phyloP scores from a whole-genome alignment of 805 yeast genomes.

The Isabelozyma rhagii region DNA sequence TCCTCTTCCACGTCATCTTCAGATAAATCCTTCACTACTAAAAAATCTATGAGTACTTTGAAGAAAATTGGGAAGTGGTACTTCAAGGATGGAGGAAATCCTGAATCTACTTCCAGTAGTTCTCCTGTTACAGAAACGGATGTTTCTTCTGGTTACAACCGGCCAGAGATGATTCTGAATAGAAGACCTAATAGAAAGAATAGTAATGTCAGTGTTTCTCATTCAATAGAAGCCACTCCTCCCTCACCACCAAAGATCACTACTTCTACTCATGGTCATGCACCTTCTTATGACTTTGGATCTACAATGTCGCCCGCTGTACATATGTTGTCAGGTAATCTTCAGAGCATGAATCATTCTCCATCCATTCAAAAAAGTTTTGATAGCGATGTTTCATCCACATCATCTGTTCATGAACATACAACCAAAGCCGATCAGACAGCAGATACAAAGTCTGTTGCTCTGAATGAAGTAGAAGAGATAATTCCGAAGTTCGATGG shows the following conservation, averaged over 20 bases:
- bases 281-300: constrained; percentile 20
- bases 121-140: not conserved
- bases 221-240: not conserved
- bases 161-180: constrained; percentile 69
- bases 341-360: not conserved
- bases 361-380: no score
- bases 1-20: not conserved
- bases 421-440: no score
- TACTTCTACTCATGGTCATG: not conserved
- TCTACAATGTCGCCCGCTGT: not conserved
- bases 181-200: constrained; percentile 40
- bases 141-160: constrained; percentile 26
- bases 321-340: not conserved
- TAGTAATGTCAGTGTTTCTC: not conserved
- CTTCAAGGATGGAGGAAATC: constrained; percentile 39
- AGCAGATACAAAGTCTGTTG: no score
- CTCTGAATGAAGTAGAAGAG: no score
- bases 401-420: no score
- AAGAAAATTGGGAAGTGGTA: constrained; percentile 72
- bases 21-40: constrained; percentile 5
- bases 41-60: constrained; percentile 33
- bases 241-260: constrained; percentile 1
- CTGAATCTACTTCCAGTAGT: not conserved
- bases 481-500: no score
- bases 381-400: no score